Conservation (phyloP, 768 basidiomycete genomes). For the Flagelloscypha sp. region DNA sequence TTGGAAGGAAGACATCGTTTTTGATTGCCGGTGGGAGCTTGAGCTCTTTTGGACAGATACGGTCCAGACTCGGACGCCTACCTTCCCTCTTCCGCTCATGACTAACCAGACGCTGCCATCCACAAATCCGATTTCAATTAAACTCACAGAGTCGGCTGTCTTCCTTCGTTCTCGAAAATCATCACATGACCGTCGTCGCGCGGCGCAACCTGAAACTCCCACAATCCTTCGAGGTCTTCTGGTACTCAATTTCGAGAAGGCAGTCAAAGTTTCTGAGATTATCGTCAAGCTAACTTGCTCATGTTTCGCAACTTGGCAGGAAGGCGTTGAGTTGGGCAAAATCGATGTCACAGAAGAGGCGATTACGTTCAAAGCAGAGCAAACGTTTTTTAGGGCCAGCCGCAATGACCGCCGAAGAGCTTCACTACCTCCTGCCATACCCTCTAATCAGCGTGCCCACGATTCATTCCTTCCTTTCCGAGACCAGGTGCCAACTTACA, state of each 20-base stretch:
- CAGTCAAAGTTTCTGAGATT: constrained; percentile 81
- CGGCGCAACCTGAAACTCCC: constrained; percentile 26
- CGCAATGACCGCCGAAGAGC: constrained; percentile 28
- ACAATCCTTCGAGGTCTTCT: constrained; percentile 61
- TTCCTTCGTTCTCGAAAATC: constrained; percentile 43
- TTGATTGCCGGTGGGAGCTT: no score
- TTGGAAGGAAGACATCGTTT: no score
- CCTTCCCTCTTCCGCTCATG: background rate
- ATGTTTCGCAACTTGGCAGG: constrained; percentile 70
- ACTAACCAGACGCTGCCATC: background rate
- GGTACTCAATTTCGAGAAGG: constrained; percentile 37
- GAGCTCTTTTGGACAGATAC: no score
- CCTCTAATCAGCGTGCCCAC: no score
- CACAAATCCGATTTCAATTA: constrained; percentile 40
- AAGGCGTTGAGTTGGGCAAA: constrained; percentile 68
- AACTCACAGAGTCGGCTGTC: constrained; percentile 67
- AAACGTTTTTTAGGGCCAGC: constrained; percentile 65
- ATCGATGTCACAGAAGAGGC: constrained; percentile 76
- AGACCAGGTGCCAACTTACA: no score
- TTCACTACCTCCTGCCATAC: constrained; percentile 45
- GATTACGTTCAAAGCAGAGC: constrained; percentile 59
- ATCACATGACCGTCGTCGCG: constrained; percentile 19
- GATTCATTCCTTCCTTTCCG: no score
- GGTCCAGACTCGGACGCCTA: no score
- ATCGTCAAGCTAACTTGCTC: constrained; percentile 71